Evolutionary conservation across 345 rosid genomes (phyloP).

Genomic region (Firmiana major): DNA sequence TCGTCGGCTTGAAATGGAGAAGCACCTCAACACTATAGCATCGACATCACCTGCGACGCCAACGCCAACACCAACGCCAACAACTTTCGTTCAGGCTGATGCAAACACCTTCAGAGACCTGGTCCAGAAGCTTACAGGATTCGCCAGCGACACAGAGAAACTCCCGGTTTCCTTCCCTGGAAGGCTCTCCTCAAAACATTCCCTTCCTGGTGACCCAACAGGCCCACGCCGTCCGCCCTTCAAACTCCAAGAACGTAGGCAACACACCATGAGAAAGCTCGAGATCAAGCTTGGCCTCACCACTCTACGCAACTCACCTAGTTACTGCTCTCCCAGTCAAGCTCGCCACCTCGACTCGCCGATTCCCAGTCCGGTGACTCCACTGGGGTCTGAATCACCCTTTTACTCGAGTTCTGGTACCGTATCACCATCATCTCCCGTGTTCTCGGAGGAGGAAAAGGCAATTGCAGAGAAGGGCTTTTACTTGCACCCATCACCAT

Average conservation of each 20-base stretch:
- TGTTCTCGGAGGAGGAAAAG: constrained; percentile 32
- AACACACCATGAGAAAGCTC: constrained; percentile 34
- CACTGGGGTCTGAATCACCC: constrained; percentile 25
- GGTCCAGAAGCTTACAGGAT: constrained; percentile 49
- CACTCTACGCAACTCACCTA: constrained; percentile 13
- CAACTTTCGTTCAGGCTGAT: constrained; percentile 51
- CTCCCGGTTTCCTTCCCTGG: constrained; percentile 24
- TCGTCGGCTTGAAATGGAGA: constrained; percentile 16
- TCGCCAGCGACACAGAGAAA: constrained; percentile 18
- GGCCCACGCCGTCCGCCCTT: constrained; percentile 37
- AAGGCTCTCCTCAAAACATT: constrained; percentile 16
- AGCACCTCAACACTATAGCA: constrained; percentile 1
- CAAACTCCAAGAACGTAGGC: constrained; percentile 55
- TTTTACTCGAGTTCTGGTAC: constrained; percentile 30
- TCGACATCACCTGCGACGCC: constrained; percentile 12
- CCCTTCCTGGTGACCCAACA: constrained; percentile 20
- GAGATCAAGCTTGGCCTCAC: constrained; percentile 38
- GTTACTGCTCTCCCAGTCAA: neutral
- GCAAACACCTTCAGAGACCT: constrained; percentile 39
- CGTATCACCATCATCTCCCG: constrained; percentile 34
- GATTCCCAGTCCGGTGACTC: constrained; percentile 40
- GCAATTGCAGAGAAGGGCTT: constrained; percentile 33
- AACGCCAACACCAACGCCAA: constrained; percentile 16
- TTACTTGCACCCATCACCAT: constrained; percentile 33
- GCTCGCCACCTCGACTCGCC: constrained; percentile 18